Conservation (phyloP, 306 rosid genomes). For the Nissolia schottii region DNA sequence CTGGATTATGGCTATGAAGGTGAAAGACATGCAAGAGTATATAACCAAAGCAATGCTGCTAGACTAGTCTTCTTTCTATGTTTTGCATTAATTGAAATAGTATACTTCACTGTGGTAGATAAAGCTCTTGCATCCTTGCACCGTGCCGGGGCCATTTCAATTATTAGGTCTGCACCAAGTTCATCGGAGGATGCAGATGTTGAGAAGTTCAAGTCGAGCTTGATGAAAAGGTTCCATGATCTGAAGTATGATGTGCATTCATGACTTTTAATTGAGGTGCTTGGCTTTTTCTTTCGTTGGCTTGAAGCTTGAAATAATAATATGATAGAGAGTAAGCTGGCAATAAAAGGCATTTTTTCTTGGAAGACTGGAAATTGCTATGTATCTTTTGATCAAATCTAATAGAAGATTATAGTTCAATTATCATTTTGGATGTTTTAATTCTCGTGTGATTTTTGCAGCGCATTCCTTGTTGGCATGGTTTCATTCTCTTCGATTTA, state of each 20-base stretch:
- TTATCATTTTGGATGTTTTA: neutral
- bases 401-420: neutral
- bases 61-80: neutral
- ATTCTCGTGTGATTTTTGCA: neutral
- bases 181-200: constrained; percentile 54
- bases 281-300: neutral
- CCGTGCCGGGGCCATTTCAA: constrained; percentile 63
- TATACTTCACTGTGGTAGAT: constrained; percentile 36
- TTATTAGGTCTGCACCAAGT: constrained; percentile 61
- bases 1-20: neutral
- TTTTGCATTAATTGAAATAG: neutral
- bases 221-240: constrained; percentile 80
- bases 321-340: neutral
- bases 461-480: neutral
- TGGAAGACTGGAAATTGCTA: neutral
- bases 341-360: neutral
- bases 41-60: neutral
- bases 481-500: neutral
- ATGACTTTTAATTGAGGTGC: constrained; percentile 24
- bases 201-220: constrained; percentile 50
- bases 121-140: constrained; percentile 67
- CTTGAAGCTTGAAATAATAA: neutral
- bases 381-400: constrained; percentile 13
- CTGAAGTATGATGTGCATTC: constrained; percentile 51
- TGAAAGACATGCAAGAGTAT: neutral